Base-by-base conservation (phyloP, 2,329 filamentous ascomycete genomes). In the Sarocladiaceae sp. region DNA sequence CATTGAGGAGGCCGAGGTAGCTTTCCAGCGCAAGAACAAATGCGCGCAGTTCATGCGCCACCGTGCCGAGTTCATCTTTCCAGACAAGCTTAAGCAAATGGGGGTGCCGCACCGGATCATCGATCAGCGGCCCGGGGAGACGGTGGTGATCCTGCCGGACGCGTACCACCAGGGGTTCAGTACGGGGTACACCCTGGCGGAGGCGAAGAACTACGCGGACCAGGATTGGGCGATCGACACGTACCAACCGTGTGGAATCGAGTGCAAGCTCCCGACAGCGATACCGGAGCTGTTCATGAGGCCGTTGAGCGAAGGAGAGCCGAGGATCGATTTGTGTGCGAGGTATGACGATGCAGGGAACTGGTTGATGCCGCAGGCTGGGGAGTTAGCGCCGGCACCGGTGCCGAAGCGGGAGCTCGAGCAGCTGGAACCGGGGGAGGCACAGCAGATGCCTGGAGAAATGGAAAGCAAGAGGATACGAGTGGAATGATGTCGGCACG, bases 21-120 rank as follows among this genome's bases (percentile, higher is more conserved):
- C 57, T 3, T 54, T 66, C 15, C 60, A 58, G 9, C 56, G 63
- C 23, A 57, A 55, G 23, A 47, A 45, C 18, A 55, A 55, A 45
- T 66, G 63, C 44, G 66, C 63, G 5, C 63, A 66, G 44, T 66
- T 66, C 43, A 66, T 66, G 63, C 61, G 63, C 16, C 63, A 66
- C 50, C 57, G 63, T 32, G 63, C 63, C 27, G 63, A 66, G 48
- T 66, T 66, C 49, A 60, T 66, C 51, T 66, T 66, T 43, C 63
- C 63, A 2, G 58, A 65, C 23, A 63, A 63, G 47, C 61, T 66
- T 2, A 53, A 62, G n/a, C 62, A 61, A 47, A 55, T 66, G 9
- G 60, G 59, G 9, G 62, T 66, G 6, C 63, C 63, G 1, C 62
- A 56, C 45, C 60, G 63, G 10, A 57, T 66, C 43, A 55, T 66